These are phyloP conservation scores for Discostella stelligeroides DNA, from an alignment of 108 stramenopile genomes.

Conservation along the genomic window DNA sequence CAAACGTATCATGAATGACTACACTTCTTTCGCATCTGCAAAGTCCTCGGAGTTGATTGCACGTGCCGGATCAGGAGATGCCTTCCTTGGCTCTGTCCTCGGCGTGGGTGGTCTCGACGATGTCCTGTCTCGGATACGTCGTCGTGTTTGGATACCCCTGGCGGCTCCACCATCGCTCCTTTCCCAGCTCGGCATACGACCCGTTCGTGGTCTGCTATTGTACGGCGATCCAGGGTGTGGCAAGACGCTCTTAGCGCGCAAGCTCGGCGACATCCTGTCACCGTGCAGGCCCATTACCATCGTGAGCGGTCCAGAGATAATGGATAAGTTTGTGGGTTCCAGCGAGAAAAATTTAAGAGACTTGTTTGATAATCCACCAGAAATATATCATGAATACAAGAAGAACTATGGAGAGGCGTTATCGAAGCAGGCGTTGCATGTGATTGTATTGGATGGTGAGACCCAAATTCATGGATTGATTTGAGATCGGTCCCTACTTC, in stretches of 20 bases:
- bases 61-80: conserved; percentile 65
- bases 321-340: conserved; percentile 91
- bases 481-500: background rate
- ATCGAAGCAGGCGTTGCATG: conserved; percentile 60
- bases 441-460: conserved; percentile 80
- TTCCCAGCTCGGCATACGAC: conserved; percentile 76
- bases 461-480: background rate
- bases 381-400: conserved; percentile 67
- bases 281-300: conserved; percentile 84
- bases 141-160: conserved; percentile 86
- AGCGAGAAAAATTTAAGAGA: conserved; percentile 82
- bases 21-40: conserved; percentile 31
- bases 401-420: conserved; percentile 65
- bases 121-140: conserved; percentile 71
- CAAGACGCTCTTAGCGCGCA: conserved; percentile 75
- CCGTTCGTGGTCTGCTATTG: conserved; percentile 74
- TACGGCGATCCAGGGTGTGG: conserved; percentile 84
- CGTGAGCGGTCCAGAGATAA: conserved; percentile 82
- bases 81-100: conserved; percentile 70
- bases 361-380: conserved; percentile 85
- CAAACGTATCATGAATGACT: background rate
- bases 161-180: conserved; percentile 81
- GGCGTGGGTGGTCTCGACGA: conserved; percentile 88
- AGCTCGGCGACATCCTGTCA: conserved; percentile 72
- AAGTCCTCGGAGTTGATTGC: conserved; percentile 77